These are phyloP conservation scores for Globisporangium barbulae DNA, from an alignment of 352 stramenopile genomes.

Conservation along the genomic window DNA sequence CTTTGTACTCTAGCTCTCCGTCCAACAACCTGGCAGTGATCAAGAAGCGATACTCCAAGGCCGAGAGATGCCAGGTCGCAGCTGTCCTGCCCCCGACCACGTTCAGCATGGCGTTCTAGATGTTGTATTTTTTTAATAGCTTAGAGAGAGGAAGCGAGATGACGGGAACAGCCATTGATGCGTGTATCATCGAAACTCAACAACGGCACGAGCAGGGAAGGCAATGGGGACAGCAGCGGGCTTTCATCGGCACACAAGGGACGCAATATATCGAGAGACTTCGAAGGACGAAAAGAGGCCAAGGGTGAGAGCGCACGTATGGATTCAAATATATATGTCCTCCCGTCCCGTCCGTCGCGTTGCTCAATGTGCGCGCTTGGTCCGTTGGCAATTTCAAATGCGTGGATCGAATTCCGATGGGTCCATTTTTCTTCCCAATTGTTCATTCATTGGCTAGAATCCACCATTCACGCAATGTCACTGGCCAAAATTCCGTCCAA, in stretches of 20 bases:
- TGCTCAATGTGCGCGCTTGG: not conserved
- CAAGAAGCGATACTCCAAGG: slow-evolving; percentile 88
- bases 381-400: not conserved
- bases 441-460: slow-evolving; percentile 3
- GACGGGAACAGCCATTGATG: not conserved
- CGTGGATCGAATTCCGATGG: not conserved
- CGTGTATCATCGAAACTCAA: not conserved
- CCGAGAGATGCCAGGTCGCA: slow-evolving; percentile 77
- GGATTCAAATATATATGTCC: not conserved
- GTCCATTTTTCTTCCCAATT: not conserved
- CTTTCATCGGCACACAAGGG: not conserved
- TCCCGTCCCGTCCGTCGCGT: too few species aligned
- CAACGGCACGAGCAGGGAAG: not conserved
- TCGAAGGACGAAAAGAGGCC: not conserved
- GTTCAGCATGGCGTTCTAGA: slow-evolving; percentile 85
- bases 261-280: not conserved
- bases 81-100: slow-evolving; percentile 61
- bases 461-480: not conserved
- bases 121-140: slow-evolving; percentile 20
- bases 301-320: not conserved
- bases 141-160: slow-evolving; percentile 1
- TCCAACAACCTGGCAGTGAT: slow-evolving; percentile 84
- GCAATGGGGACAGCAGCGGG: not conserved
- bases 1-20: slow-evolving; percentile 75
- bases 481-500: not conserved